phyloP scores from a whole-genome alignment of 176 grass and related monocot genomes.

The Carex cristatella region DNA sequence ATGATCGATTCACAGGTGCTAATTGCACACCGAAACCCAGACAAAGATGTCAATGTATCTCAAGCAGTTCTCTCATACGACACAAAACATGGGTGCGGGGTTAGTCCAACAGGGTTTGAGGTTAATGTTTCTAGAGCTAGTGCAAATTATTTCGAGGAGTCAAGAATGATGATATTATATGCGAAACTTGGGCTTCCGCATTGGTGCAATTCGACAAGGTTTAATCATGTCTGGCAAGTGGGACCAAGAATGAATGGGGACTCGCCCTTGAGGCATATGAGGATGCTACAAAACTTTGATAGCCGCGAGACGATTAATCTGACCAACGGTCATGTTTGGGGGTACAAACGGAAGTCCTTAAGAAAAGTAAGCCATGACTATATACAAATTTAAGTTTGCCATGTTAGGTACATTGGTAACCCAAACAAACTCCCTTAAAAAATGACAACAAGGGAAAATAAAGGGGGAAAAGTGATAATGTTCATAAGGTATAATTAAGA shows the following conservation, averaged over 20 bases:
- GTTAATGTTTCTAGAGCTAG: neutral
- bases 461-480: neutral
- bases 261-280: neutral
- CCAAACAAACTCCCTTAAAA: neutral
- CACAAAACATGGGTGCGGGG: neutral
- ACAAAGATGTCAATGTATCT: neutral
- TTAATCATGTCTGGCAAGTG: slow-evolving; percentile 3
- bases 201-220: neutral
- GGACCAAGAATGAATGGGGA: neutral
- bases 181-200: neutral
- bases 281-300: neutral
- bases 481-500: neutral
- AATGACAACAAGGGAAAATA: neutral
- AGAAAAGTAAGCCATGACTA: neutral
- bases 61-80: neutral
- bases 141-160: neutral
- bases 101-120: neutral
- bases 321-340: neutral
- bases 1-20: slow-evolving; percentile 6
- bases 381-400: neutral
- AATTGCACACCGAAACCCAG: neutral
- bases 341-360: neutral
- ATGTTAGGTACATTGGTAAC: neutral
- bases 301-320: neutral
- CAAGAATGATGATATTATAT: neutral